Percentiles rank a stretch among this genome's conserved stretches.
Evolutionary conservation across 257 asterid species (phyloP).

Genomic region (Solanum boliviense): DNA sequence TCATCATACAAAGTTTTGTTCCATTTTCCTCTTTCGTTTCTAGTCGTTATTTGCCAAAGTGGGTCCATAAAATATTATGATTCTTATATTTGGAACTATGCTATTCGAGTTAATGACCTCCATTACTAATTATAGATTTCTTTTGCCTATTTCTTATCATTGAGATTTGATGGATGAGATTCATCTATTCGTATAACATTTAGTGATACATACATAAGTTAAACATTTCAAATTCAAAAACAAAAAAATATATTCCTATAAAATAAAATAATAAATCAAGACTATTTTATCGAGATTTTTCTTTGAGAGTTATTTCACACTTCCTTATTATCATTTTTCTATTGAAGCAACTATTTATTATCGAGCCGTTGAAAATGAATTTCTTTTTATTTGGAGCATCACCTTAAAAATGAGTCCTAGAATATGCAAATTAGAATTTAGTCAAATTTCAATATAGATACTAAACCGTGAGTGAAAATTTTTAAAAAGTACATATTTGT

Average conservation of each 20-base stretch:
- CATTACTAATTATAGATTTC: neutral
- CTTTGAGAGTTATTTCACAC: neutral
- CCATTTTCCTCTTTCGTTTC: neutral
- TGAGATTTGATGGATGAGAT: neutral
- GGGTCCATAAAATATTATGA: constrained; percentile 2
- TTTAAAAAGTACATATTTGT: neutral
- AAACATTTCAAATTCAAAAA: neutral
- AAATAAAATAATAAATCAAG: neutral
- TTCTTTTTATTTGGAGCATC: neutral
- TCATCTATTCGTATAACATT: neutral
- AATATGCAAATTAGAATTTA: neutral
- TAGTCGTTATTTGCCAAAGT: neutral
- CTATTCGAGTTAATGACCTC: neutral
- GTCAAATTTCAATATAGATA: neutral
- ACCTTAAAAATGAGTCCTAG: rapidly evolving
- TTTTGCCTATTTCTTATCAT: neutral
- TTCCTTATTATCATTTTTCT: neutral
- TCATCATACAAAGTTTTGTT: constrained; percentile 1
- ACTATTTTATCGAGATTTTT: neutral
- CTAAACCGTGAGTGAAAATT: neutral
- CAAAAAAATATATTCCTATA: too few species aligned
- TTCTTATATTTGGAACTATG: constrained; percentile 2
- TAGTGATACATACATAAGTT: neutral
- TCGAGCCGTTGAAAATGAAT: neutral
- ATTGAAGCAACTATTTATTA: neutral